Conservation (phyloP, 768 basidiomycete genomes). For the Hydnomerulius pinastri region DNA sequence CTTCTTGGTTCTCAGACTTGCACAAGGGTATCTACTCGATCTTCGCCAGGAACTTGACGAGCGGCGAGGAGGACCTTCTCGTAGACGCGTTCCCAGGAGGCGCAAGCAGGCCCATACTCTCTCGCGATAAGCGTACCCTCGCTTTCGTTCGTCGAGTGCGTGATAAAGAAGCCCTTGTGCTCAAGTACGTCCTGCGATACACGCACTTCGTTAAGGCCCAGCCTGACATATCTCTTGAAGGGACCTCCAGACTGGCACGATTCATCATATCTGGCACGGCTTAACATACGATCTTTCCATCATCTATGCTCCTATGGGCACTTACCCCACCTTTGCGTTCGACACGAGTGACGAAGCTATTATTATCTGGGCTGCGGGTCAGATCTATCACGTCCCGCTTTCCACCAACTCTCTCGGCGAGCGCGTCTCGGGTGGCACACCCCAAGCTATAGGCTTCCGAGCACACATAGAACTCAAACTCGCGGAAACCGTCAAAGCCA, state of each 20-base stretch:
- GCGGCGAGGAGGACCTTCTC: constrained; percentile 49
- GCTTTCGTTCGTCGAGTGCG: constrained; percentile 75
- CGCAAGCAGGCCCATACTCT: constrained; percentile 72
- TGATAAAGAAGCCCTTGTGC: constrained; percentile 70
- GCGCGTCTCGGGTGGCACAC: constrained; percentile 39
- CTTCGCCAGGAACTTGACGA: constrained; percentile 65
- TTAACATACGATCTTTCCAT: constrained; percentile 65
- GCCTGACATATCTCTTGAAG: constrained; percentile 35
- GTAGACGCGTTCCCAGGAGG: constrained; percentile 65
- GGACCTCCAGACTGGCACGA: constrained; percentile 65
- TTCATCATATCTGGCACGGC: constrained; percentile 67
- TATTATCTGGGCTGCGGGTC: constrained; percentile 74
- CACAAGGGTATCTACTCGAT: constrained; percentile 74
- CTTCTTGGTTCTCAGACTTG: constrained; percentile 46
- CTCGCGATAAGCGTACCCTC: constrained; percentile 65
- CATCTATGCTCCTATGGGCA: constrained; percentile 76
- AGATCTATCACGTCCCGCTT: constrained; percentile 65
- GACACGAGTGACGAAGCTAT: constrained; percentile 34
- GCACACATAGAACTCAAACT: constrained; percentile 66
- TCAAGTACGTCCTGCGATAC: constrained; percentile 50
- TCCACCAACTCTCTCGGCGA: constrained; percentile 43
- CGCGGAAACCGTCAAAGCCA: constrained; percentile 55
- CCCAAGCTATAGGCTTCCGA: constrained; percentile 55
- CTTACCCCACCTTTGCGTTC: constrained; percentile 77
- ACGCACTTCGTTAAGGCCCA: not conserved